phyloP scores from a whole-genome alignment of 2,329 filamentous ascomycete species.

The Scopulariopsis brevicaulis region DNA sequence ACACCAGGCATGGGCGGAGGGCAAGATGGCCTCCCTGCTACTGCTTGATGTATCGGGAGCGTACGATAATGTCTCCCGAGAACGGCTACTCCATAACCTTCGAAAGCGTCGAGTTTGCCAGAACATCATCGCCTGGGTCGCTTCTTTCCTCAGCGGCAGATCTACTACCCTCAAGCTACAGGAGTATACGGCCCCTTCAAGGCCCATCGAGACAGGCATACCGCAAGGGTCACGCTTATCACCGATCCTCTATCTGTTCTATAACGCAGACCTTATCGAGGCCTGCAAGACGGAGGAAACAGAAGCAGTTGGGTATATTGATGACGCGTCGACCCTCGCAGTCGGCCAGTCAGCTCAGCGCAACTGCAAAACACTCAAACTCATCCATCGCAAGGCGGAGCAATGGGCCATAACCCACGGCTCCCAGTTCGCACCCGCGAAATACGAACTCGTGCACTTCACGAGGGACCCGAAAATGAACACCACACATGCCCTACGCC shows the following conservation, averaged over 20 bases:
- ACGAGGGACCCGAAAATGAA: conserved; percentile 8
- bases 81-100: conserved; percentile 10
- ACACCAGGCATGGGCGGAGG: conserved; percentile 6
- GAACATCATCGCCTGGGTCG: conserved; percentile 11
- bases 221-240: conserved; percentile 13
- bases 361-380: conserved; percentile 10
- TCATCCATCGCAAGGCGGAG: conserved; percentile 7
- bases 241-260: conserved; percentile 15
- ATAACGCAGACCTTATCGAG: conserved; percentile 14
- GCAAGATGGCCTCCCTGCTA: conserved; percentile 8
- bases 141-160: conserved; percentile 9
- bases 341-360: conserved; percentile 6
- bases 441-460: conserved; percentile 14
- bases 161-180: conserved; percentile 7
- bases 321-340: conserved; percentile 8
- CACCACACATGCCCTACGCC: conserved; percentile 8
- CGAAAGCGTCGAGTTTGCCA: conserved; percentile 8
- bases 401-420: conserved; percentile 10
- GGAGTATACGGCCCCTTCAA: conserved; percentile 7
- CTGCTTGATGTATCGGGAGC: conserved; percentile 8
- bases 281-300: conserved; percentile 6
- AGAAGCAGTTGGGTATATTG: conserved; percentile 7
- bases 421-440: conserved; percentile 11
- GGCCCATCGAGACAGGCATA: conserved; percentile 10
- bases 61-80: too few relatives aligned